phyloP scores from a whole-genome alignment of 495 filamentous ascomycete genomes.

The Jackrogersella minutella region DNA sequence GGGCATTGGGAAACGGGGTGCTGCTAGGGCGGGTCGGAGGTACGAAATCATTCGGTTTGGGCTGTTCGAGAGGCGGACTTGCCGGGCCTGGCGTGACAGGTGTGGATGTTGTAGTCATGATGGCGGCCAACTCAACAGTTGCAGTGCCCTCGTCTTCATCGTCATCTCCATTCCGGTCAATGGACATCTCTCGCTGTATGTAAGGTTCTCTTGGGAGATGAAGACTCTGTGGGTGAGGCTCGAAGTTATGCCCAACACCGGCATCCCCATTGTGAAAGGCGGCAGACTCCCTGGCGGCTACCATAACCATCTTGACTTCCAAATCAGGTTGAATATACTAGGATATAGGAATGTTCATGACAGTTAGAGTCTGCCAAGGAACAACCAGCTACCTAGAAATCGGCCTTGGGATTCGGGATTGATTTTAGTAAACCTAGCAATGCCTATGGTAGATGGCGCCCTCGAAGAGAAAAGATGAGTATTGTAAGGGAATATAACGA shows the following conservation, averaged over 20 bases:
- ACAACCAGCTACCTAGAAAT: slow-evolving; percentile 7
- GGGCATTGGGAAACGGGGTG: slow-evolving; percentile 64
- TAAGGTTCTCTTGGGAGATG: slow-evolving; percentile 41
- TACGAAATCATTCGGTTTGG: slow-evolving; percentile 56
- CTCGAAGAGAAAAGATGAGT: not conserved
- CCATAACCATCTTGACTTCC: slow-evolving; percentile 30
- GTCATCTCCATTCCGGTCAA: slow-evolving; percentile 34
- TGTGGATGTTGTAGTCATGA: slow-evolving; percentile 61
- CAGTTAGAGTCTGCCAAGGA: slow-evolving; percentile 6
- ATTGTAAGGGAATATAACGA: too few relatives aligned
- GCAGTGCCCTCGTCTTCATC: slow-evolving; percentile 53
- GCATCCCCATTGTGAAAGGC: slow-evolving; percentile 36
- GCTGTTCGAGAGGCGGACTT: slow-evolving; percentile 58
- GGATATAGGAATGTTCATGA: slow-evolving; percentile 35
- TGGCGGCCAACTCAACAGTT: slow-evolving; percentile 54
- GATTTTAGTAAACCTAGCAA: not conserved
- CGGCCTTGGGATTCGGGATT: not conserved
- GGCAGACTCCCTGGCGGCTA: slow-evolving; percentile 29
- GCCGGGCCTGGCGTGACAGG: slow-evolving; percentile 62
- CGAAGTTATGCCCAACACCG: slow-evolving; percentile 19
- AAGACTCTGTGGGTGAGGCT: slow-evolving; percentile 35
- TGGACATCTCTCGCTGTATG: slow-evolving; percentile 35
- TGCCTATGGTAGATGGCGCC: not conserved
- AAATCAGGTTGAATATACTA: slow-evolving; percentile 19
- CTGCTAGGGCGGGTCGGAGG: slow-evolving; percentile 63